Evolutionary conservation across 2,329 filamentous ascomycete species (phyloP).

Genomic region (Hortaea sp.): DNA sequence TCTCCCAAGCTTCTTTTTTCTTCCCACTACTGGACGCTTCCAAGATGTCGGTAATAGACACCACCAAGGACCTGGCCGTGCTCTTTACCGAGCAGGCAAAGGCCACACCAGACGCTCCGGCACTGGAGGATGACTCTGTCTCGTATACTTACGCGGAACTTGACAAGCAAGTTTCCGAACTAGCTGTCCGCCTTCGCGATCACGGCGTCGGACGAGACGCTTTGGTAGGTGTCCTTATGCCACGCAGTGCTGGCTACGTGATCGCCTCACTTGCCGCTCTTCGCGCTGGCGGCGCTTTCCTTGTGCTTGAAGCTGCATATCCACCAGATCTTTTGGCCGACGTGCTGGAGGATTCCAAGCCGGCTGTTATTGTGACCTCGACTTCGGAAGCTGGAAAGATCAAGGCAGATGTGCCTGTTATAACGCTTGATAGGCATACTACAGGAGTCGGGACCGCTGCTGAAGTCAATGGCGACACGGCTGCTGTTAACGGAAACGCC

Average conservation of each 20-base stretch:
- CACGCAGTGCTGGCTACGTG: slow-evolving; percentile 67
- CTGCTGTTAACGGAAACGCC: slow-evolving; percentile 23
- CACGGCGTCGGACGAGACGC: slow-evolving; percentile 63
- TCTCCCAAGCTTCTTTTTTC: not conserved
- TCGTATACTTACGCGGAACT: slow-evolving; percentile 65
- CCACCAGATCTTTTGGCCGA: slow-evolving; percentile 63
- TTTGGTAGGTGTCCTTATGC: slow-evolving; percentile 65
- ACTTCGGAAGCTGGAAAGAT: slow-evolving; percentile 55
- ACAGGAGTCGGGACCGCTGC: slow-evolving; percentile 1
- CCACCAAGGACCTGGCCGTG: slow-evolving; percentile 59
- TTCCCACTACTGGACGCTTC: not conserved
- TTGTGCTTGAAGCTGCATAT: slow-evolving; percentile 72
- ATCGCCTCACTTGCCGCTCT: slow-evolving; percentile 70
- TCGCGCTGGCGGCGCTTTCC: slow-evolving; percentile 67
- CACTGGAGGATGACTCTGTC: slow-evolving; percentile 59
- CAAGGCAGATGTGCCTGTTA: slow-evolving; percentile 51
- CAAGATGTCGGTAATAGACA: slow-evolving; percentile 58
- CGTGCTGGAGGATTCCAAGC: slow-evolving; percentile 65
- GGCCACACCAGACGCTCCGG: slow-evolving; percentile 57
- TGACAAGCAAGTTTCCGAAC: slow-evolving; percentile 54
- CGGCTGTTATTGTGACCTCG: slow-evolving; percentile 61
- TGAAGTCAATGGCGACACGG: slow-evolving; percentile 6
- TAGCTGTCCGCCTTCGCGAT: slow-evolving; percentile 53
- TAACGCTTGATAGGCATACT: slow-evolving; percentile 50
- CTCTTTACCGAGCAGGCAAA: slow-evolving; percentile 61